Conservation (phyloP, 2,329 filamentous ascomycete genomes). For the Hymenoscyphus albidus region DNA sequence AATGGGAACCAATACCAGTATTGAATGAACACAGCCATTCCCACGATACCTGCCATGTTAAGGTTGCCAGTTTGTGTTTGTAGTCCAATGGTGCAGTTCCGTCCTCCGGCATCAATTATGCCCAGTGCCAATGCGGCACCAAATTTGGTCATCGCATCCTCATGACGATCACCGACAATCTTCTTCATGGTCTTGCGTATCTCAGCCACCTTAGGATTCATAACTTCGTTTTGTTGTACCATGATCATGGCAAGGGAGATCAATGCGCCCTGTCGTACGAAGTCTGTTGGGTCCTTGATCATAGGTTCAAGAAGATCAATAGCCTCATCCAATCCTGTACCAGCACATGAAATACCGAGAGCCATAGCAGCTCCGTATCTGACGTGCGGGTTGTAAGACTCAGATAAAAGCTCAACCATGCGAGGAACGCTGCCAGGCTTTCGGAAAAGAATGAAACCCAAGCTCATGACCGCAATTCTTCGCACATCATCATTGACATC, state of each 20-base stretch:
- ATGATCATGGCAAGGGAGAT: constrained; percentile 97
- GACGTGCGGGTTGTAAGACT: constrained; percentile 98
- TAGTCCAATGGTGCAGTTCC: constrained; percentile 96
- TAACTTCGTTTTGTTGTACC: constrained; percentile 97
- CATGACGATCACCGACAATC: constrained; percentile 89
- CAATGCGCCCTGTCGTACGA: constrained; percentile 92
- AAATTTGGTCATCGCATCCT: constrained; percentile 99
- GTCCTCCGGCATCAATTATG: constrained; percentile 95
- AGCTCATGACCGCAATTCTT: constrained; percentile 91
- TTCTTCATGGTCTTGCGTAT: constrained; percentile 94
- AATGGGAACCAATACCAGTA: constrained; percentile 99
- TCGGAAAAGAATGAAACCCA: constrained; percentile 97
- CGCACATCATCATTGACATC: constrained; percentile 98
- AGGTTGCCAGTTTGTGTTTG: constrained; percentile 98
- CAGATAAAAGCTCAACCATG: constrained; percentile 96
- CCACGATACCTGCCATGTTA: constrained; percentile 97
- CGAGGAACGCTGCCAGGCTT: constrained; percentile 96
- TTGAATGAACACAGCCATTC: constrained; percentile 96
- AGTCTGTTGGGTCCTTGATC: constrained; percentile 99
- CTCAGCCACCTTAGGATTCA: constrained; percentile 92
- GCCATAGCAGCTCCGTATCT: constrained; percentile 98
- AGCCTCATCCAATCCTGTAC: constrained; percentile 91
- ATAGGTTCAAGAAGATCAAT: constrained; percentile 96
- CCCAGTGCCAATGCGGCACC: constrained; percentile 89
- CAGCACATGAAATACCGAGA: constrained; percentile 94